Conservation (phyloP, 1,284 basidiomycete genomes). For the Thecaphora frezii region DNA sequence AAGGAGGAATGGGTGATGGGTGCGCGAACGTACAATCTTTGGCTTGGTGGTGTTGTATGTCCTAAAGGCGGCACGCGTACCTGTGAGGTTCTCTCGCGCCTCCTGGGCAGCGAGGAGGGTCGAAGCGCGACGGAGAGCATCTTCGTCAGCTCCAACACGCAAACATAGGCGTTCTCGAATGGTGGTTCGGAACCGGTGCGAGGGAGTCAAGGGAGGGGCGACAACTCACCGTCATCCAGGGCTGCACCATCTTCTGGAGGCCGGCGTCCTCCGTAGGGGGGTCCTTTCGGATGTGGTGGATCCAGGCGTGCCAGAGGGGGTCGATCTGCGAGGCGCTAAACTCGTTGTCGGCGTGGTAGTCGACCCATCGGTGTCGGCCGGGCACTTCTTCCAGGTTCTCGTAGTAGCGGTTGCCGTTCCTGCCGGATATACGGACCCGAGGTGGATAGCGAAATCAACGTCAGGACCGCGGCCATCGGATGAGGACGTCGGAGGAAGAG, state of each 20-base stretch:
- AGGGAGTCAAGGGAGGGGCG: neutral
- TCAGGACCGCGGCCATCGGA: neutral
- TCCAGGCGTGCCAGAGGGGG: constrained; percentile 56
- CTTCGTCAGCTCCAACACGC: neutral
- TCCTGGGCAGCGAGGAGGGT: constrained; percentile 26
- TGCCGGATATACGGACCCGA: constrained; percentile 4
- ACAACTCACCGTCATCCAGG: constrained; percentile 53
- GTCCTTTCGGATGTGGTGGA: constrained; percentile 47
- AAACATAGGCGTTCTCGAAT: neutral
- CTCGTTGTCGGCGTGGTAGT: constrained; percentile 49
- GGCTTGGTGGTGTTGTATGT: constrained; percentile 53
- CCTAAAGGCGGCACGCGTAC: constrained; percentile 51
- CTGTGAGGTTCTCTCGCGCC: constrained; percentile 52
- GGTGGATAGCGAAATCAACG: neutral
- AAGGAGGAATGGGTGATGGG: too few relatives aligned
- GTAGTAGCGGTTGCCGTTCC: constrained; percentile 57
- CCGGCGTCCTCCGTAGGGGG: constrained; percentile 45
- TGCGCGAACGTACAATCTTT: constrained; percentile 52
- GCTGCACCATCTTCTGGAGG: constrained; percentile 33
- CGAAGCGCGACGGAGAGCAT: too few relatives aligned
- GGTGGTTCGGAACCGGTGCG: neutral
- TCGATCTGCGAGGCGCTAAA: constrained; percentile 53
- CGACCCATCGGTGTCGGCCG: constrained; percentile 55
- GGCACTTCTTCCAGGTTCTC: constrained; percentile 54
- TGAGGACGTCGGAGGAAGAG: too few relatives aligned